Evolutionary conservation across 306 rosid genomes (phyloP), one percentile per base, ranked within the genome.

Genomic region (Dryas alaskensis): DNA sequence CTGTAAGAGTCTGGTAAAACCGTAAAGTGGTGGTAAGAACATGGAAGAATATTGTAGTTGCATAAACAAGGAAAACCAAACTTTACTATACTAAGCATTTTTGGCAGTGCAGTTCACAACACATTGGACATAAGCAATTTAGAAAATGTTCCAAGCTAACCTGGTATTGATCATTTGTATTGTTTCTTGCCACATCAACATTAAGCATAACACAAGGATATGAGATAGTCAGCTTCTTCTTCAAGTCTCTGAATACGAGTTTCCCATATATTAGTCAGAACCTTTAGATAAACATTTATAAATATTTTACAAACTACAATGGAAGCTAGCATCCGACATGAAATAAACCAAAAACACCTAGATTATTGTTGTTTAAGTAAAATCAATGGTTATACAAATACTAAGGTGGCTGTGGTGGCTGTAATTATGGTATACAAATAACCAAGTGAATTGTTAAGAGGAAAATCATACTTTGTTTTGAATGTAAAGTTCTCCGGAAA

Each of bases 151-250:
- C 49, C 82, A 81, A 81, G 78, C 82, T 78, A 64, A 94, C 98
- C 98, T 94, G 98, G 84, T 94, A 94, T 83, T 94, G 98, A 81
- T 89, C 97, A 76, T 94, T 94, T 84, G 98, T 91, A 76, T 94
- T 94, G 87, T 91, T 91, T 84, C 87, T 88, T 25, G 98, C 96
- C 82, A 94, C 98, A 77, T 94, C 98, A 81, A 91, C 97, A 47
- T 94, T 91, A 78, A 94, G 97, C 98, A 94, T 94, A 11, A 94
- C 97, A 85, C 98, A 94, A n/a, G 98, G 98, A 85, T 94, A 94
- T 84, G 98, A 94, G 83, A 94, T 94, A 39, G 95, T 86, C 83
- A 94, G 80, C 88, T 91, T 93, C 97, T 86, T 84, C 86, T 87
- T 89, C 72, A 78, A 70, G 78, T 91, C 97, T 74, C 98, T 94